Base-by-base conservation (phyloP, 2,329 filamentous ascomycete species). In the Biscogniauxia mediterranea region DNA sequence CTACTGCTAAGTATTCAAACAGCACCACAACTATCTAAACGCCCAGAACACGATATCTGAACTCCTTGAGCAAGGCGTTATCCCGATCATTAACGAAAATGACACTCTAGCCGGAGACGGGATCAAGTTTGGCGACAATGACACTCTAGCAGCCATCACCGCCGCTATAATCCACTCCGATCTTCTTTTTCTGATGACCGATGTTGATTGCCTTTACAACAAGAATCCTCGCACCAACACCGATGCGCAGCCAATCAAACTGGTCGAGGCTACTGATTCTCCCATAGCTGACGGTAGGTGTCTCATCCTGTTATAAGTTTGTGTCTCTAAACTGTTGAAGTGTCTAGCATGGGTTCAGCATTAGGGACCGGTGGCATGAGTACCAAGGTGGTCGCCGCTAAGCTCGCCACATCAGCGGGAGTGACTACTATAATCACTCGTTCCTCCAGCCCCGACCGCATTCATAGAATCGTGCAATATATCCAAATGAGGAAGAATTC, bases 51-150 rank as follows among this genome's bases (percentile, higher is more conserved):
- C 95, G 0, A 91, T 99, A 74, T 85, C 87, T 56, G 92, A 97
- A 76, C 83, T 98, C 53, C 80, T 99, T 20, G 89, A 93, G 70
- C 95, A 97, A 89, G 93, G 93, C 1, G 94, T 98, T 23, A 96
- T 99, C 64, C 95, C 95, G 8, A 97, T 99, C 70, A 95, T 99
- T 66, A 99, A 99, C 71, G 95, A 99, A 78, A 99, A 99, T 76
- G 95, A 99, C 76, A 99, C 95, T 2, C 80, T 99, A 58, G 92
- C 93, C 23, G 95, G 99, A 67, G 91, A 94, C 51, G 95, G 99
- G 83, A 99, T 99, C 80, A 98, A 98, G 81, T 99, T 99, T 73
- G 95, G 95, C 68, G 95, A 99, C 81, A 99, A 99, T 71, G 95
- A 99, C 76, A 99, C 95, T 1, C 82, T 99, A 54, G 97, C 93